Evolutionary conservation across 495 filamentous ascomycete species (phyloP), one percentile per base, ranked within the genome.

Genomic region (Penicillium coffeae): DNA sequence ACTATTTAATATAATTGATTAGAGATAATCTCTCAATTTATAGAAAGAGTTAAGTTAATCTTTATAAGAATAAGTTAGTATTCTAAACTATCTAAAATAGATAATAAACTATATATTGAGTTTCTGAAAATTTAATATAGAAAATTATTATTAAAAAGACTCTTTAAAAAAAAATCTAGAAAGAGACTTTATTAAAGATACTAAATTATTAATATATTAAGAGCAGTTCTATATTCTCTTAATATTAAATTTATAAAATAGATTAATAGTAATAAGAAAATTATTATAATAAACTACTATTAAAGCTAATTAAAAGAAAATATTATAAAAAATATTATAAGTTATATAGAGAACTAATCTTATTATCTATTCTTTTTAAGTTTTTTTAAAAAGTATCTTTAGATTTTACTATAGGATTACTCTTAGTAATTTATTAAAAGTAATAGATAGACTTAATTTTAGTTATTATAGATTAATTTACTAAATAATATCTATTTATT

Each of bases 401-500:
- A n/a, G n/a, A 30, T 10, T 30, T 30, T 30, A 30, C 10, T 30
- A 30, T 10, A 5, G 25, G 25, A 43, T 25, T 38, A 37, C 37
- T 33, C 34, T 13, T 45, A 44, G 15, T 34, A 18, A 27, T 34
- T 18, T 42, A 33, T 43, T 19, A 38, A 51, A 40, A 10, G 8
- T 9, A 8, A 9, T 19, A 20, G 18, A 3, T 40, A 2, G 8
- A 53, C 19, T 38, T 45, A 45, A 37, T 37, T 34, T 9, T 19
- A 32, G 34, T 40, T 40, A 40, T 40, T 21, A 53, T 40, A 38
- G 18, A 56, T 7, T 42, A 44, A 15, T 55, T 41, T 25, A 42
- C 18, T 51, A 15, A 44, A 43, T 15, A 44, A 2, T 15, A 19
- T 40, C 21, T 40, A n/a, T 19, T 20, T 20, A 14, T 20, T 40